phyloP scores from a whole-genome alignment of 192 early-diverging fungal species.

The Haplosporangium gracile region DNA sequence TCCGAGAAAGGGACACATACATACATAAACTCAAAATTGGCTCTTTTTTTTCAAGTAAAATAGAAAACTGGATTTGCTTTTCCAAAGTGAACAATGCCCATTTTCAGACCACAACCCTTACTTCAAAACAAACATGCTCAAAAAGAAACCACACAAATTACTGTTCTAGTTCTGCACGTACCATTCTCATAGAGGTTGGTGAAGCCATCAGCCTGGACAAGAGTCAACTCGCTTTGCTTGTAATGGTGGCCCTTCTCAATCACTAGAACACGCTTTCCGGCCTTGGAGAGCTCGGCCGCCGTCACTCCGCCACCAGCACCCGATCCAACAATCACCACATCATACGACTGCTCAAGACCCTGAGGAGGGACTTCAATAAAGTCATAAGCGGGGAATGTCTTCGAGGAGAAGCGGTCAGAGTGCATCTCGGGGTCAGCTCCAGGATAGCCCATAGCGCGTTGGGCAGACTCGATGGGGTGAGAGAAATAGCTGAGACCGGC shows the following conservation, averaged over 20 bases:
- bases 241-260: conserved; percentile 79
- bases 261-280: conserved; percentile 77
- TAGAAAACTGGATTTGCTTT: background rate
- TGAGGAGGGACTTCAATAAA: conserved; percentile 65
- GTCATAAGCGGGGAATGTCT: conserved; percentile 62
- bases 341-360: conserved; percentile 58
- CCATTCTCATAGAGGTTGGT: conserved; percentile 69
- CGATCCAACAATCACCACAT: conserved; percentile 78
- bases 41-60: background rate
- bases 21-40: background rate
- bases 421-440: conserved; percentile 62
- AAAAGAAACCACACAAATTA: conserved; percentile 4
- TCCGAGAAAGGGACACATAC: background rate
- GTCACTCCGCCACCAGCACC: conserved; percentile 78
- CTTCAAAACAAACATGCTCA: conserved; percentile 6
- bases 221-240: conserved; percentile 64
- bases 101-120: background rate
- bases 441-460: conserved; percentile 67
- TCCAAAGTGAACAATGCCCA: background rate
- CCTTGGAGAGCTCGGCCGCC: conserved; percentile 74
- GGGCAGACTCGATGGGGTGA: conserved; percentile 32
- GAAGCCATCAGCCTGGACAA: conserved; percentile 65
- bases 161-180: conserved; percentile 7
- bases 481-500: conserved; percentile 24
- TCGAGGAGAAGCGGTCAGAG: conserved; percentile 47